Base-by-base conservation (phyloP, 148 eudicot genomes). In the Vaccinium myrtillus region DNA sequence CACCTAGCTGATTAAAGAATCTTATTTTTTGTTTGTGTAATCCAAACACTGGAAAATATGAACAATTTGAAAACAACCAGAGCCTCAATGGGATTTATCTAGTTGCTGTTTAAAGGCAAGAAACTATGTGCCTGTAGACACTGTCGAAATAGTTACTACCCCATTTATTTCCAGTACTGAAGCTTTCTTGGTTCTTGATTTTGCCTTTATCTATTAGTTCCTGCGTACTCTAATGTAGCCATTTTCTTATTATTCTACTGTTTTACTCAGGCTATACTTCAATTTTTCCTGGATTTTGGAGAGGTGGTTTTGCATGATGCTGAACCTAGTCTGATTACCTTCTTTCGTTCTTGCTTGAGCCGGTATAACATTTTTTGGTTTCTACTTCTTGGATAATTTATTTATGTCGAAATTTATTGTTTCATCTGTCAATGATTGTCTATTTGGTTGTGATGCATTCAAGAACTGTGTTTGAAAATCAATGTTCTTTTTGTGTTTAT, bases 221-320 rank as follows among this genome's bases (percentile, higher is more conserved):
- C 80, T 1, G 39, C 48, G 54, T 71, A 39, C 74, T 61, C 50
- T 79, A 77, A 84, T 75, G 73, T 13, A 21, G 36, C 30, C 19
- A 36, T 79, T 15, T 83, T 80, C 55, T 73, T 77, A 58, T 48
- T 39, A 25, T 86, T 49, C 23, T 84, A 36, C 43, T 67, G 83
- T 82, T 56, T 90, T 74, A 23, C 78, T 82, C 95, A 97, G 99
- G 98, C 95, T 6, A 93, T 95, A 86, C 98, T 97, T 81, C 99
- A 95, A 78, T 97, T 93, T 89, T 97, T 95, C 91, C 86, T 97
- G 77, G 98, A 97, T 88, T 95, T 92, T 86, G 98, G 98, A 53
- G 99, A 97, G 81, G 84, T 84, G 67, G 95, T 97, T 86, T 92
- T 97, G 81, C 98, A 95, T 86, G 99, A 97, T 89, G 95, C 99